Evolutionary conservation across 352 stramenopile genomes (phyloP).

Genomic region (Pythium sukuiense): DNA sequence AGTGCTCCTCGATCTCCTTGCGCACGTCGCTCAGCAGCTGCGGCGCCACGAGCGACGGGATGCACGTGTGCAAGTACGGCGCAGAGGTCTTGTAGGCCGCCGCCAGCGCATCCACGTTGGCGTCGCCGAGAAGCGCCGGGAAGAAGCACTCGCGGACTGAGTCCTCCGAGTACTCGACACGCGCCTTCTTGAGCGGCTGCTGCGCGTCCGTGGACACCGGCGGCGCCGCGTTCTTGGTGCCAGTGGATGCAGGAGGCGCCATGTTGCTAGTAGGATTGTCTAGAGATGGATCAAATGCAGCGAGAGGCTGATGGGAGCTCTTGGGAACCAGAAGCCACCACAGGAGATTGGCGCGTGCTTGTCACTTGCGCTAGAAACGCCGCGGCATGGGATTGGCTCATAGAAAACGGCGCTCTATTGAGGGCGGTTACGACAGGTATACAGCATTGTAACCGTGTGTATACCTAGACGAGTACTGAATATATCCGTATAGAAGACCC

Average conservation of each 20-base stretch:
- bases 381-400: constrained; percentile 12
- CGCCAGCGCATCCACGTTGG: constrained; percentile 25
- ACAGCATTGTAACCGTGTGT: background rate
- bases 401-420: constrained; percentile 11
- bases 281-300: background rate
- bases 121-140: constrained; percentile 22
- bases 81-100: constrained; percentile 25
- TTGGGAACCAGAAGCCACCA: constrained; percentile 1
- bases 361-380: constrained; percentile 12
- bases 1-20: constrained; percentile 75
- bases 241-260: background rate
- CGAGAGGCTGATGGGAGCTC: background rate
- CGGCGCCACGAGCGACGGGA: constrained; percentile 27
- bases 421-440: background rate
- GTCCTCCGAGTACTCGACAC: constrained; percentile 18
- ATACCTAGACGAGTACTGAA: background rate
- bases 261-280: background rate
- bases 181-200: constrained; percentile 26
- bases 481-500: background rate
- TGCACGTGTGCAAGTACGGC: constrained; percentile 32
- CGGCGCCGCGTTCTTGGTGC: constrained; percentile 15
- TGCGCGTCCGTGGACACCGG: background rate
- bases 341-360: constrained; percentile 12
- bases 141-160: constrained; percentile 20
- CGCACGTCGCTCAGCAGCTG: constrained; percentile 43